Conservation (phyloP, 179 eudicot genomes). For the Pouteria campechiana region DNA sequence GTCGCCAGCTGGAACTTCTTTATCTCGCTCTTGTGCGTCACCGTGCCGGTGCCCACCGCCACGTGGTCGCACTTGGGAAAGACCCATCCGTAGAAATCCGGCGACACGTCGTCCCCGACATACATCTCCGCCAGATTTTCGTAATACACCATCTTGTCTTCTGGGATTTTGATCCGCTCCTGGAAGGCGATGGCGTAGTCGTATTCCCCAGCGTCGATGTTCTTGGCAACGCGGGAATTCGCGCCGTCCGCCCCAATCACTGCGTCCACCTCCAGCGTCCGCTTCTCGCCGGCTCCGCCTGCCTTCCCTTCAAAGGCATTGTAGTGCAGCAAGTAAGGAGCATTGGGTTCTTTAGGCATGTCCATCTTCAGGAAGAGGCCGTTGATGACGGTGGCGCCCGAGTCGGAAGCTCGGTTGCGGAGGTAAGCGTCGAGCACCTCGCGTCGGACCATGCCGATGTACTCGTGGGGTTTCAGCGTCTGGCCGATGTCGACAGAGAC, state of each 20-base stretch:
- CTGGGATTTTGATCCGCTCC: constrained; percentile 77
- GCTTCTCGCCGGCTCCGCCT: constrained; percentile 51
- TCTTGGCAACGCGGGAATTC: constrained; percentile 83
- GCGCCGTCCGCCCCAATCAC: constrained; percentile 97
- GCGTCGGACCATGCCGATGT: constrained; percentile 85
- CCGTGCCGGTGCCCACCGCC: constrained; percentile 94
- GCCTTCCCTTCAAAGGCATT: constrained; percentile 65
- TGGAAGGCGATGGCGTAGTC: constrained; percentile 98
- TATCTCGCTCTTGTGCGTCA: constrained; percentile 87
- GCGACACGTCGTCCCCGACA: constrained; percentile 93
- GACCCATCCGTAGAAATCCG: constrained; percentile 97
- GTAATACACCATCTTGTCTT: constrained; percentile 74
- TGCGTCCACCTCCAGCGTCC: constrained; percentile 74
- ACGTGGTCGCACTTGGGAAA: constrained; percentile 97
- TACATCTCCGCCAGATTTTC: constrained; percentile 93
- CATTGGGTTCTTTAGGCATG: constrained; percentile 22
- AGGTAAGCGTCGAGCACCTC: constrained; percentile 69
- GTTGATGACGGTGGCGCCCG: constrained; percentile 72
- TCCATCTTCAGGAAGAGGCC: constrained; percentile 89
- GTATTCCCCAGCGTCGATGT: constrained; percentile 83
- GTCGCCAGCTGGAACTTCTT: constrained; percentile 86
- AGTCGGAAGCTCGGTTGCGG: constrained; percentile 49
- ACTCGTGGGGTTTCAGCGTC: constrained; percentile 77
- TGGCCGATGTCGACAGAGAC: constrained; percentile 77
- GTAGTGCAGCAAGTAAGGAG: constrained; percentile 65